Base-by-base conservation (phyloP, 1,284 basidiomycete genomes). In the Boletus nobilissimus region DNA sequence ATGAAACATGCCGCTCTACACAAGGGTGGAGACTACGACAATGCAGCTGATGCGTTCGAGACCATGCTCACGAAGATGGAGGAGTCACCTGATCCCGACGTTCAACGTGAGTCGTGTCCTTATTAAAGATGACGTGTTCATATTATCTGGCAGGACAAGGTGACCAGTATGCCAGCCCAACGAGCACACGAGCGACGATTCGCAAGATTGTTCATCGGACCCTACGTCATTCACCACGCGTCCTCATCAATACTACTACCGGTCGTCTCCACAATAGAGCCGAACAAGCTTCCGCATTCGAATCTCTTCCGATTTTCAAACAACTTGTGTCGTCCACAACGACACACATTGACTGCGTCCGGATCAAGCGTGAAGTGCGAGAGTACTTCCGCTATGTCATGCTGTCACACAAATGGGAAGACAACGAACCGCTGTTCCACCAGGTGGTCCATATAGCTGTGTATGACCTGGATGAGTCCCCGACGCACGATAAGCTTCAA, bases 381-480 rank as follows among this genome's bases (percentile, higher is more conserved):
- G 36, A 54, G 68, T 54, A 69, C 68, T 69, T 54, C 48, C 68
- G 36, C 13, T 69, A 69, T 29, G 68, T 69, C 26, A 54, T 69
- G 54, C 64, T 66, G 10, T 66, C 64, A 16, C 64, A 66, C 39
- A 40, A 7, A 24, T 68, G 66, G 66, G 66, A 68, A 51, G 43
- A 46, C 34, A 48, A 51, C 34, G 66, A 68, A 48, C 66, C 66
- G 13, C 16, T 68, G 46, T 68, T 24, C 32, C 39, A 66, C 3
- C 40, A 36, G 22, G 66, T 38, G 24, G n/a, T 68, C 5, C 66
- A 46, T 22, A 46, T 34, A 9, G 18, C 46, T 2, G 66, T 68
- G 24, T 68, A 68, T 29, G 34, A 68, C 34, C 34, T 68, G 32
- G 46, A 68, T 7, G 2, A 29, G 29, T 68, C 66, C 19, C 34